These are phyloP conservation scores for Begonia peltatifolia DNA, from an alignment of 306 rosid genomes.

Conservation along the genomic window DNA sequence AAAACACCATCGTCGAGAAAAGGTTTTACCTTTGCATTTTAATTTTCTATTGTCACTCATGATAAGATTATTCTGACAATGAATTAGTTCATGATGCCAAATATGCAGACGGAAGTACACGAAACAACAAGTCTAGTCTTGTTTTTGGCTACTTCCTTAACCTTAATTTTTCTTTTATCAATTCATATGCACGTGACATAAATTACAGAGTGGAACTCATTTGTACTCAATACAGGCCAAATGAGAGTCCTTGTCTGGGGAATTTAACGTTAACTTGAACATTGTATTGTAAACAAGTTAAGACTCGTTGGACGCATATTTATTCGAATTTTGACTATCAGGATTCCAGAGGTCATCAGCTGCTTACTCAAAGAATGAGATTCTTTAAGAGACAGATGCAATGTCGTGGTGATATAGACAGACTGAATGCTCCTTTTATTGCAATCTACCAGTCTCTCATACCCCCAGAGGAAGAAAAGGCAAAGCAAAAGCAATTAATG, in stretches of 20 bases:
- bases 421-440: slow-evolving; percentile 45
- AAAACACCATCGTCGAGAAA: slow-evolving; percentile 43
- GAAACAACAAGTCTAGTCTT: no score
- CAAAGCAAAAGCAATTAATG: slow-evolving; percentile 58
- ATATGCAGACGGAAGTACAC: no score
- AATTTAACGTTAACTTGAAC: no score
- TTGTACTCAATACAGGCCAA: no score
- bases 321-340: slow-evolving; percentile 23
- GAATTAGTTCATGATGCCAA: no score
- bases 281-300: no score
- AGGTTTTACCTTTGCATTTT: slow-evolving; percentile 28
- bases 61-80: no score
- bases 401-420: slow-evolving; percentile 66
- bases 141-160: no score
- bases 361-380: slow-evolving; percentile 60
- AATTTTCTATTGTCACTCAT: not conserved
- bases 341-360: slow-evolving; percentile 70
- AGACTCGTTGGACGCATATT: slow-evolving; percentile 9
- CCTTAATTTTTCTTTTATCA: no score
- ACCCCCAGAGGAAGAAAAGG: slow-evolving; percentile 86
- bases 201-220: no score
- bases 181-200: no score
- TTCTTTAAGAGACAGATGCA: slow-evolving; percentile 31
- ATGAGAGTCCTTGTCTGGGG: no score
- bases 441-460: slow-evolving; percentile 49